Conservation (phyloP, 2,329 filamentous ascomycete species). For the Metarhizium humberi region DNA sequence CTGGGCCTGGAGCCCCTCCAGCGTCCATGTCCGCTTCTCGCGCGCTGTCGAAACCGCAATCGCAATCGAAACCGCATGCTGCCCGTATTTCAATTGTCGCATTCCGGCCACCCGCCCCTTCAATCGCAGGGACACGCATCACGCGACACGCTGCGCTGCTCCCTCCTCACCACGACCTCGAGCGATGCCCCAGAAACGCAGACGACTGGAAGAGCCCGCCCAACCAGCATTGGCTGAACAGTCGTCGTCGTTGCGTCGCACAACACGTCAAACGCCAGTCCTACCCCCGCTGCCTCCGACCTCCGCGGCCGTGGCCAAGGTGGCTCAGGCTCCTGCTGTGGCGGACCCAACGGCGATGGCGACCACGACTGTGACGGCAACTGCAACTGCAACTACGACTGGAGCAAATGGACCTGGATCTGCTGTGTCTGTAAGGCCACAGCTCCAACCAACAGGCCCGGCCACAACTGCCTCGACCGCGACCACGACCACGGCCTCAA, state of each 20-base stretch:
- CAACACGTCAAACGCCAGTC: conserved; percentile 30
- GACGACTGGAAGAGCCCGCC: conserved; percentile 20
- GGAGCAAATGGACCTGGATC: background rate
- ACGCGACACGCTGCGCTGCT: background rate
- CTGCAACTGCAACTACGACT: too few species aligned
- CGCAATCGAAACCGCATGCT: background rate
- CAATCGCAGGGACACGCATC: background rate
- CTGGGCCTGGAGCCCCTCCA: background rate
- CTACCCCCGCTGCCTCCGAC: conserved; percentile 17
- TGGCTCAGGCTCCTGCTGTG: conserved; percentile 6
- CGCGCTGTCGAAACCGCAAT: background rate
- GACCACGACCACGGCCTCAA: conserved; percentile 1
- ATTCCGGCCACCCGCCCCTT: background rate
- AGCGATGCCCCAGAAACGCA: conserved; percentile 29
- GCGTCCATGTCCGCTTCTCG: background rate
- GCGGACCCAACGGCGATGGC: background rate
- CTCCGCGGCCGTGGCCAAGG: conserved; percentile 1
- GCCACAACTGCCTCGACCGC: conserved; percentile 5
- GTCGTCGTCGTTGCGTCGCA: conserved; percentile 23
- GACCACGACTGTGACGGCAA: background rate
- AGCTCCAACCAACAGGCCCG: conserved; percentile 1
- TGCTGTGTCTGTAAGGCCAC: background rate
- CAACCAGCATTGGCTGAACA: conserved; percentile 10
- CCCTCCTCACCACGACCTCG: background rate
- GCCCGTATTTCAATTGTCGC: background rate